These are phyloP conservation scores for Quercus ilex DNA, from an alignment of 306 rosid species.

Conservation along the genomic window DNA sequence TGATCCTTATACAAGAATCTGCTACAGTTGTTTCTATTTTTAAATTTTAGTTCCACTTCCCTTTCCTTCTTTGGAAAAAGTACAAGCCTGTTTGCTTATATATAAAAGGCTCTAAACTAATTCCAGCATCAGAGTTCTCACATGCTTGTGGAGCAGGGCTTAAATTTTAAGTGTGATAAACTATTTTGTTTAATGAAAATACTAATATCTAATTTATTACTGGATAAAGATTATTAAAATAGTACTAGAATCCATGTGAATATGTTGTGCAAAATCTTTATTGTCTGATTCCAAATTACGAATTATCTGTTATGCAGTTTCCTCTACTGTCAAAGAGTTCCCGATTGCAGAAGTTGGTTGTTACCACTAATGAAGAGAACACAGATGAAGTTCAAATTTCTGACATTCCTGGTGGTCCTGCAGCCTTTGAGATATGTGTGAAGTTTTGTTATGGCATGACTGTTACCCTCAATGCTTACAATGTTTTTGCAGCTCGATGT, in stretches of 20 bases:
- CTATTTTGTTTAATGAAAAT: neutral
- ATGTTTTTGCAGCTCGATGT: constrained; percentile 68
- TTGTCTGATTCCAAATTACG: constrained; percentile 27
- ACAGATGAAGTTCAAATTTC: constrained; percentile 59
- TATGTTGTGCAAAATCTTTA: constrained; percentile 1
- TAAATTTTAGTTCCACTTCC: neutral
- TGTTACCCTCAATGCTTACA: constrained; percentile 90
- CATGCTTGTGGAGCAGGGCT: neutral
- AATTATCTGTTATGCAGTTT: constrained; percentile 51
- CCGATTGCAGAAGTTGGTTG: constrained; percentile 66
- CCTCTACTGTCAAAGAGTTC: constrained; percentile 95
- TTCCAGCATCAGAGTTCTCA: constrained; percentile 5
- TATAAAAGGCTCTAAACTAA: neutral
- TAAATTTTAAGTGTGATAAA: neutral
- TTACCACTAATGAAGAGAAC: constrained; percentile 52
- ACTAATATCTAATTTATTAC: too few species aligned
- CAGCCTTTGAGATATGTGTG: constrained; percentile 91
- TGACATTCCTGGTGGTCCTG: constrained; percentile 85
- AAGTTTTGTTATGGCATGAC: constrained; percentile 96
- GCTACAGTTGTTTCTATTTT: neutral
- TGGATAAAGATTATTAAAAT: neutral
- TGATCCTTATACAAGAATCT: neutral
- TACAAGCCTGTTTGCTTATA: neutral
- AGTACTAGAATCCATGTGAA: neutral
- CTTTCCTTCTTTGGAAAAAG: neutral